Evolutionary conservation across 345 rosid species (phyloP).

Genomic region (Isatis tinctoria): DNA sequence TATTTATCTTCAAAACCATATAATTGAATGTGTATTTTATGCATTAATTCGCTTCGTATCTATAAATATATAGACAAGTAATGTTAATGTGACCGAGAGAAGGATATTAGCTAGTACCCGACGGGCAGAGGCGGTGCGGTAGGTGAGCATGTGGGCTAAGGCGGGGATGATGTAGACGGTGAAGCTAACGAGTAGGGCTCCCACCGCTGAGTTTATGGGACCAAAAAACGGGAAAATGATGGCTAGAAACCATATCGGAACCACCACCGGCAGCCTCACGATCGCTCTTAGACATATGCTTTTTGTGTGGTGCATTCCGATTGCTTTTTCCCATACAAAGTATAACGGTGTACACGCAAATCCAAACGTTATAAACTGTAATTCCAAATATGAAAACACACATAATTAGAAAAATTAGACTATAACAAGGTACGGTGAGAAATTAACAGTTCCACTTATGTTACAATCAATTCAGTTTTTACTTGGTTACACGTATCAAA

Average conservation of each 20-base stretch:
- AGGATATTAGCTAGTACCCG: slow-evolving; percentile 47
- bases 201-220: slow-evolving; percentile 95
- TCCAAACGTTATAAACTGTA: slow-evolving; percentile 94
- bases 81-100: not conserved
- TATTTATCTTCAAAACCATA: not conserved
- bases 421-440: too few relatives aligned
- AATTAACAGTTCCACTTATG: too few relatives aligned
- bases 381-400: not conserved
- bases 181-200: slow-evolving; percentile 95
- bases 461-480: too few relatives aligned
- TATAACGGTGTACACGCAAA: slow-evolving; percentile 95
- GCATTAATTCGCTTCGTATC: not conserved
- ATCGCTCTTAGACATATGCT: slow-evolving; percentile 82
- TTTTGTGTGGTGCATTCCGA: slow-evolving; percentile 90
- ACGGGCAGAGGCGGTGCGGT: slow-evolving; percentile 88
- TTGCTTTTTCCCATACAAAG: slow-evolving; percentile 98
- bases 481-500: too few relatives aligned
- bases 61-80: not conserved
- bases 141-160: slow-evolving; percentile 94
- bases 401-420: too few relatives aligned
- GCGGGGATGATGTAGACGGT: slow-evolving; percentile 94
- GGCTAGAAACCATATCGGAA: slow-evolving; percentile 96
- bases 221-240: slow-evolving; percentile 97
- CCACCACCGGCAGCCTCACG: slow-evolving; percentile 85
- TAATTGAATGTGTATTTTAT: not conserved